Base-by-base conservation (phyloP, 1,139 yeast genomes). In the Hansenula sp. region DNA sequence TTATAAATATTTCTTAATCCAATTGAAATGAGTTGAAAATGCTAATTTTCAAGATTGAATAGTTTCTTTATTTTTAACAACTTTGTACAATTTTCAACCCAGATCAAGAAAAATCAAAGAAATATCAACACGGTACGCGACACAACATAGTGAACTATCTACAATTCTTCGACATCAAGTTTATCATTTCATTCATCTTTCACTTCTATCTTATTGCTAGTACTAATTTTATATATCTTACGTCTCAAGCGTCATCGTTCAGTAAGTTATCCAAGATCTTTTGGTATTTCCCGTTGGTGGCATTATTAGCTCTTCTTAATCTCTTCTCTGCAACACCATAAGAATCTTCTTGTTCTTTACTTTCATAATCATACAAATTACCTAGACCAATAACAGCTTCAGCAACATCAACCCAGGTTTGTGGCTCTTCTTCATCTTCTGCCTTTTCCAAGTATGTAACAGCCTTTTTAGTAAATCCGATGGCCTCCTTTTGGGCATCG, bases 371-470 rank as follows among this genome's bases (percentile, higher is more conserved):
- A 51, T 76, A 71, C 46, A 89, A 61, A 58, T 90, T 90, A 10
- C 91, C 97, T 53, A 87, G 68, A 13, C 84, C 77, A 32, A 91
- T 86, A 59, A 79, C 72, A 1, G 95, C 91, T 62, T 93, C 98
- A 3, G 96, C 96, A 37, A 85, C 69, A 52, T 77, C 77, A 7
- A 82, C 96, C 85, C 93, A 84, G 9, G 84, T 72, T 47, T 83
- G 84, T 0, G 96, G 96, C 33, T 84, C 88, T 42, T 83, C 88
- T 28, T 79, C 80, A 42, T 81, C 79, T 60, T 82, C 79, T 1
- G 90, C 84, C 47, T 70, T 66, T 46, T 71, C 65, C 45, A 88
- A 68, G 54, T 77, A 75, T 34, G 70, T 66, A 33, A 87, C 66
- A 0, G 96, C 95, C 25, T 65, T 65, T n/a, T 63, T 55, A 24